Conservation (phyloP, 495 filamentous ascomycete species). For the Neurospora pannonica region DNA sequence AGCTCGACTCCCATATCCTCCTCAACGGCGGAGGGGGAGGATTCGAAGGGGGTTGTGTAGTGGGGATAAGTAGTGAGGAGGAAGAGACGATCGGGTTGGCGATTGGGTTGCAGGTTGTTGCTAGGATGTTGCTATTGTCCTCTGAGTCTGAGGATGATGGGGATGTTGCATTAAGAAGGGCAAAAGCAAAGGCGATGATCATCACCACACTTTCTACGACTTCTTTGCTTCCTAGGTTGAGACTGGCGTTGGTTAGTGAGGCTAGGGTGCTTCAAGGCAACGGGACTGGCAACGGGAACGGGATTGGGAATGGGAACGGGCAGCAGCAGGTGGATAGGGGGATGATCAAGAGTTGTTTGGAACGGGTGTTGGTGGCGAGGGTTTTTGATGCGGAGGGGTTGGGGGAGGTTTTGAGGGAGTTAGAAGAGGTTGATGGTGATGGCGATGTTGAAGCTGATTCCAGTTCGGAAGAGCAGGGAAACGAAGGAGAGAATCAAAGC, state of each 20-base stretch:
- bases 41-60: constrained; percentile 25
- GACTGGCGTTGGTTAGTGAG: constrained; percentile 22
- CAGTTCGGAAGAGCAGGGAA: not conserved
- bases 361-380: constrained; percentile 42
- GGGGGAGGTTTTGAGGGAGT: constrained; percentile 43
- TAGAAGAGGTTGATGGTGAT: constrained; percentile 18
- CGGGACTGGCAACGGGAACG: constrained; percentile 3
- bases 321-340: not conserved
- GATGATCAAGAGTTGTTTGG: constrained; percentile 29
- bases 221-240: constrained; percentile 24
- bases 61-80: constrained; percentile 39
- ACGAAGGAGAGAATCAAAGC: not conserved
- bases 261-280: constrained; percentile 6
- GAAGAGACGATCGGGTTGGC: constrained; percentile 30
- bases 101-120: constrained; percentile 11
- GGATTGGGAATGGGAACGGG: constrained; percentile 2
- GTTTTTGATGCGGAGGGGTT: constrained; percentile 53
- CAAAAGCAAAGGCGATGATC: constrained; percentile 14
- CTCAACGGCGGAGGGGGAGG: constrained; percentile 9
- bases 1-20: constrained; percentile 37
- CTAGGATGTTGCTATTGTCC: not conserved
- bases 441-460: no score
- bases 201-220: constrained; percentile 26
- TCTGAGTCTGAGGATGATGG: not conserved
- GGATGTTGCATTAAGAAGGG: not conserved